Evolutionary conservation across 805 yeast species (phyloP), one percentile per base, ranked within the genome.

Genomic region (Peterozyma xylosa): DNA sequence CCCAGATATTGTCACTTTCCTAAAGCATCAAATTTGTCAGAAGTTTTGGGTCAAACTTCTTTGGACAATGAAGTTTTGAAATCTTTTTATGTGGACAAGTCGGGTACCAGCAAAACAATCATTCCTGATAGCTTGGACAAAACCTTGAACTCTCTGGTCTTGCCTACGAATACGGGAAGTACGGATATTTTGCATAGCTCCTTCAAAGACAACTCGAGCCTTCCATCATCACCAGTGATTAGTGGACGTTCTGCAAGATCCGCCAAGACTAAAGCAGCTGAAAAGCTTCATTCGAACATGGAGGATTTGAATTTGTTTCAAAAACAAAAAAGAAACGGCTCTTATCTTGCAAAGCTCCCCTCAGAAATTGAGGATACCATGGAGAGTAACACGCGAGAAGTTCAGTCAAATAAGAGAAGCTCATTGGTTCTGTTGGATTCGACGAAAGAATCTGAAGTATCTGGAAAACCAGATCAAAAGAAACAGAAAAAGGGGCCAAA

Each of bases 181-280:
- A 45, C 16, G 11, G 47, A 46, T 29, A 53, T 60, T 11, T 64
- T 57, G 18, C 66, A 59, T 39, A 55, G 15, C 34, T 13, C 15
- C 9, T 13, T 13, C 34, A 32, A 32, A 13, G 15, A 32, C 34
- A 32, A 32, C 5, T 5, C 14, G 15, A 32, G 14, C 15, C 34
- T 14, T 32, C 34, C 34, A 32, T 32, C 34, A 32, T 13, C 34
- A 32, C 15, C 34, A 9, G 34, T 14, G 9, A 5, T 14, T 13
- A 21, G 27, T 21, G 27, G 27, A 21, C 27, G 27, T 7, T 45
- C 52, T 53, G 56, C 56, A 32, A 53, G 86, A 41, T 73, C 75
- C 35, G 95, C 95, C 1, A 80, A 81, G 38, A 70, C 71, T 35
- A 76, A 71, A 52, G 95, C 95, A 0, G 80, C 80, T 1, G 63